Evolutionary conservation across 1,284 basidiomycete genomes (phyloP).

Genomic region (Ceratobasidium sp.): DNA sequence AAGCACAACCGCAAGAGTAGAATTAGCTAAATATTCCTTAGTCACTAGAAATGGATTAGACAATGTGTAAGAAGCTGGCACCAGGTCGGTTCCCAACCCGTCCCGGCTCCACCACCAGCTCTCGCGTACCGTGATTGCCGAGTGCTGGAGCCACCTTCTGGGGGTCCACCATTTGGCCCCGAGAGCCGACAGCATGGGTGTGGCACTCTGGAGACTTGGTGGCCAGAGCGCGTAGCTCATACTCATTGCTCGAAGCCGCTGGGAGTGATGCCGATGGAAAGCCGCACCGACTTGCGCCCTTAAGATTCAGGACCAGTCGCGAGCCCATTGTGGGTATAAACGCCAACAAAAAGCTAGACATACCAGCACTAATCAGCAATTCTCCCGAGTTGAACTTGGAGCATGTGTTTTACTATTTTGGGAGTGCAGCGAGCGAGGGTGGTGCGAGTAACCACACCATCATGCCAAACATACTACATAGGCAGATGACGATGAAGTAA

Average conservation of each 20-base stretch:
- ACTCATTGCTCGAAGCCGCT: background rate
- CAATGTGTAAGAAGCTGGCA: too few species aligned
- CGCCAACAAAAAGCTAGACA: slow-evolving; percentile 34
- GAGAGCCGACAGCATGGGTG: background rate
- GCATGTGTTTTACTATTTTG: slow-evolving; percentile 35
- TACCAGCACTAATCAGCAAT: background rate
- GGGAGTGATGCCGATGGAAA: background rate
- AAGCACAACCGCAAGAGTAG: too few species aligned
- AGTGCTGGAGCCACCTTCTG: background rate
- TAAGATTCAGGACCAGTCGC: slow-evolving; percentile 44
- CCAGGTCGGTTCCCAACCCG: too few species aligned
- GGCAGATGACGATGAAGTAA: slow-evolving; percentile 41
- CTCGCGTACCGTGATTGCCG: too few species aligned
- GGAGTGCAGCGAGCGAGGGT: slow-evolving; percentile 15
- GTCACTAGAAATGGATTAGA: too few species aligned
- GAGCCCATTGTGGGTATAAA: slow-evolving; percentile 41
- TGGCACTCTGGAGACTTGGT: background rate
- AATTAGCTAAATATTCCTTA: too few species aligned
- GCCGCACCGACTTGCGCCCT: background rate
- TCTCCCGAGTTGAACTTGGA: background rate
- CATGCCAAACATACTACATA: slow-evolving; percentile 24
- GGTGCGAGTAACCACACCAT: slow-evolving; percentile 27
- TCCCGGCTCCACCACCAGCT: too few species aligned
- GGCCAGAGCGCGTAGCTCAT: background rate
- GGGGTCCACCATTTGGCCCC: background rate